These are phyloP conservation scores for Neonectria punicea DNA, from an alignment of 2,329 filamentous ascomycete genomes.

Conservation along the genomic window DNA sequence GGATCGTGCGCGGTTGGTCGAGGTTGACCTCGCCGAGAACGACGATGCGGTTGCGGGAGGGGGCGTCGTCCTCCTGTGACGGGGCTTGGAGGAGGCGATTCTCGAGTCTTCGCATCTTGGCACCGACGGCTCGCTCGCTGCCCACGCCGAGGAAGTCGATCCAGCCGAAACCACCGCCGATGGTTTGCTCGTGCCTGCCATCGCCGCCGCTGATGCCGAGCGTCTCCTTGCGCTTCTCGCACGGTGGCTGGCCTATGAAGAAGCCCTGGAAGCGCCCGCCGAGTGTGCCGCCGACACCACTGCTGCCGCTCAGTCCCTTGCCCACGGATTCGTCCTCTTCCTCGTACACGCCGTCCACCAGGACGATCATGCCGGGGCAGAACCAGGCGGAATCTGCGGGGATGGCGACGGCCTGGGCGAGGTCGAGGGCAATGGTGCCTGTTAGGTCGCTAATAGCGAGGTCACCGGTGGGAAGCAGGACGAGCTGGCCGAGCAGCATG, in stretches of 20 bases:
- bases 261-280: conserved; percentile 93
- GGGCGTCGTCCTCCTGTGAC: conserved; percentile 46
- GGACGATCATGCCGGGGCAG: conserved; percentile 92
- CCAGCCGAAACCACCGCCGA: conserved; percentile 92
- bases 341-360: conserved; percentile 96
- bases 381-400: conserved; percentile 93
- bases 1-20: conserved; percentile 82
- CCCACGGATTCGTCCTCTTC: conserved; percentile 82
- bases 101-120: conserved; percentile 85
- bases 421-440: conserved; percentile 85
- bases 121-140: conserved; percentile 84
- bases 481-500: conserved; percentile 86
- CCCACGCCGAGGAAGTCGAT: conserved; percentile 95
- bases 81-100: conserved; percentile 68
- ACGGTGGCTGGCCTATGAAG: conserved; percentile 90
- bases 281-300: conserved; percentile 88
- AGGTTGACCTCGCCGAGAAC: conserved; percentile 88
- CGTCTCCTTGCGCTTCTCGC: conserved; percentile 83
- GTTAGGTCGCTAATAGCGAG: conserved; percentile 88
- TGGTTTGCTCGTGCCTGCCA: conserved; percentile 67
- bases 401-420: conserved; percentile 82
- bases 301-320: conserved; percentile 77
- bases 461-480: conserved; percentile 81
- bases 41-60: conserved; percentile 67
- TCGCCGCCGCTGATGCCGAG: conserved; percentile 75